Base-by-base conservation (phyloP, 768 basidiomycete species). In the Leccinum uliginosum region DNA sequence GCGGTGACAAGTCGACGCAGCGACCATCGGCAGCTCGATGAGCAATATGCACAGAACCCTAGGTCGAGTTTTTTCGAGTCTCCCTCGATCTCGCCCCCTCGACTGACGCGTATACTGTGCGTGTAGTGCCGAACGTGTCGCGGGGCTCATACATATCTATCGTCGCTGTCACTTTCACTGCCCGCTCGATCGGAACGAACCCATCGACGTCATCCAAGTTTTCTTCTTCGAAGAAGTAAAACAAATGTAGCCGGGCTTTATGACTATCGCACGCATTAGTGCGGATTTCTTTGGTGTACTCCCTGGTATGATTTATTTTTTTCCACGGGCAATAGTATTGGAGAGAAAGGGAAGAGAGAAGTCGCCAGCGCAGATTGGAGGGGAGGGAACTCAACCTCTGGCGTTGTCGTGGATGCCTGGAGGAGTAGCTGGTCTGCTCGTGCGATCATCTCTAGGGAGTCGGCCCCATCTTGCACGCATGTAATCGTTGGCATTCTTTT, bases 201-300 rank as follows among this genome's bases (percentile, higher is more conserved):
- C 60, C 56, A 38, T 56, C 21, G 11, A 49, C 49, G 56, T 59
- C 66, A 63, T 58, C 59, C 58, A 35, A 63, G 61, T 50, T 57
- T 54, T 43, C 40, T 43, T 43, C 19, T 43, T 43, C n/a, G 40
- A 43, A 43, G 40, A 43, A 43, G 40, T 43, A 43, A 43, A 43
- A 43, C 19, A 27, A 21, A 30, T 45, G n/a, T 54, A 68, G 67
- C 66, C 66, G 66, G 58, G 64, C 46, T 62, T 19, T 52, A 40
- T 67, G 66, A 67, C 66, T 67, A 67, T 67, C 55, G 57, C 66
- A 67, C 66, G 66, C 61, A 67, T 53, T 53, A 58, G 66, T 67
- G 66, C 62, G 58, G 21, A 21, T 24, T 45, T 30, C 50, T 55
- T 59, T 38, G 64, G 56, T 65, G 63, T 65, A 59, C 59, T 51